Percentiles rank a stretch among this genome's conserved stretches.
These are phyloP conservation scores for Cornus kousa DNA, from an alignment of 148 eudicot genomes.

Conservation along the genomic window DNA sequence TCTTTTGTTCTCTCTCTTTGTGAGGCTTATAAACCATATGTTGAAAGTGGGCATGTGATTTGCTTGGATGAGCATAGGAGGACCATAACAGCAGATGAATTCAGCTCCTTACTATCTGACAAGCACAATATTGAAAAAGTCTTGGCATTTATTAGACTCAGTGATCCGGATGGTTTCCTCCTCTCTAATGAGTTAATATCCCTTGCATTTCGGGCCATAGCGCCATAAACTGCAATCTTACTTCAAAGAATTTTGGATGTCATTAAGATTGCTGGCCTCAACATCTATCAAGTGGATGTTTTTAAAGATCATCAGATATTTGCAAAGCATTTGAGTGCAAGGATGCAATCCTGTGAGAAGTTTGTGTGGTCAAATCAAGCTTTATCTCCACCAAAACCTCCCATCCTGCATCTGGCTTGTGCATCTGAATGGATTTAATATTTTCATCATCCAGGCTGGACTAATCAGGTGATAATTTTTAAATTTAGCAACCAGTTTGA, in stretches of 20 bases:
- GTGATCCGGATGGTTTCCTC: slow-evolving; percentile 95
- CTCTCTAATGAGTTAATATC: slow-evolving; percentile 90
- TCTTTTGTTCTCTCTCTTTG: slow-evolving; percentile 50
- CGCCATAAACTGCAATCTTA: slow-evolving; percentile 37
- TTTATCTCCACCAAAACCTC: not conserved
- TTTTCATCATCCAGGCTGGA: not conserved
- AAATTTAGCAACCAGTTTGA: not conserved
- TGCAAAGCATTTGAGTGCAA: not conserved
- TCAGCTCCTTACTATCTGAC: slow-evolving; percentile 38
- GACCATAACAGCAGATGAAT: slow-evolving; percentile 32
- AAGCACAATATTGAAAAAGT: slow-evolving; percentile 29
- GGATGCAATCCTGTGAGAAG: not conserved
- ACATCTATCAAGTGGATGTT: not conserved
- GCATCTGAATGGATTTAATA: not conserved
- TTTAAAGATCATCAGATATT: not conserved
- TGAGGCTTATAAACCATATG: slow-evolving; percentile 51
- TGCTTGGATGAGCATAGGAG: slow-evolving; percentile 64
- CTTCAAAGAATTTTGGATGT: not conserved
- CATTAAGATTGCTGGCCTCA: not conserved
- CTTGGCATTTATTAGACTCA: slow-evolving; percentile 59
- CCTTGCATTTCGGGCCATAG: slow-evolving; percentile 63
- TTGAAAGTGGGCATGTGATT: slow-evolving; percentile 78
- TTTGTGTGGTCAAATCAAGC: not conserved
- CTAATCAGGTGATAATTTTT: not conserved
- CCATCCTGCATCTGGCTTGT: not conserved